Conservation (phyloP, 768 basidiomycete species). For the Phanerochaete sordida region DNA sequence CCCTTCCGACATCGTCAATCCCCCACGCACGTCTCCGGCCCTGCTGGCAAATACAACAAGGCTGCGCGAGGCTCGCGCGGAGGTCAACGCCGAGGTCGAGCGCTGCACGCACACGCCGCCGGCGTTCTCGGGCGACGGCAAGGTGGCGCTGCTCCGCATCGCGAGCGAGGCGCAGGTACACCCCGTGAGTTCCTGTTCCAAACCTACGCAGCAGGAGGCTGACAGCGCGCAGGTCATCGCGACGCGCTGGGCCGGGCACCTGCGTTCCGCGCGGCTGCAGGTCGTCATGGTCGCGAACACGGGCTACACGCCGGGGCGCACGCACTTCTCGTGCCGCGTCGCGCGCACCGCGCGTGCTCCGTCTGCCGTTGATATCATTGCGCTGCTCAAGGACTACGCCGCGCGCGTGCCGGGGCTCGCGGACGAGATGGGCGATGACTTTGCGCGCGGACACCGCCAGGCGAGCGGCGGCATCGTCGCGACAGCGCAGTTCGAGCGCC, state of each 20-base stretch:
- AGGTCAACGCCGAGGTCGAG: conserved; percentile 36
- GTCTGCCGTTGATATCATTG: not conserved
- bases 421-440: conserved; percentile 40
- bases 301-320: conserved; percentile 34
- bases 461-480: conserved; percentile 47
- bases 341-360: conserved; percentile 31
- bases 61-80: conserved; percentile 32
- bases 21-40: not conserved
- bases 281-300: conserved; percentile 36
- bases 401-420: conserved; percentile 27
- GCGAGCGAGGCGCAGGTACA: conserved; percentile 41
- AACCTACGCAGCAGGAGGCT: not conserved
- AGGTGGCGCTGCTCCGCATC: conserved; percentile 39
- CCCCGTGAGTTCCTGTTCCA: conserved; percentile 12
- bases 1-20: conserved; percentile 28
- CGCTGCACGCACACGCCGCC: conserved; percentile 32
- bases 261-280: conserved; percentile 29
- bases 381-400: conserved; percentile 27
- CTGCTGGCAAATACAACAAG: conserved; percentile 17
- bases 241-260: conserved; percentile 41
- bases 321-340: conserved; percentile 41
- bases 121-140: conserved; percentile 40
- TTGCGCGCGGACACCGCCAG: conserved; percentile 43
- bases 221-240: conserved; percentile 36
- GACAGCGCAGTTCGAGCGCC: conserved; percentile 21